Percentiles rank a stretch among this genome's conserved stretches.
Evolutionary conservation across 2,329 filamentous ascomycete genomes (phyloP).

Genomic region (Cladosporium sp.): DNA sequence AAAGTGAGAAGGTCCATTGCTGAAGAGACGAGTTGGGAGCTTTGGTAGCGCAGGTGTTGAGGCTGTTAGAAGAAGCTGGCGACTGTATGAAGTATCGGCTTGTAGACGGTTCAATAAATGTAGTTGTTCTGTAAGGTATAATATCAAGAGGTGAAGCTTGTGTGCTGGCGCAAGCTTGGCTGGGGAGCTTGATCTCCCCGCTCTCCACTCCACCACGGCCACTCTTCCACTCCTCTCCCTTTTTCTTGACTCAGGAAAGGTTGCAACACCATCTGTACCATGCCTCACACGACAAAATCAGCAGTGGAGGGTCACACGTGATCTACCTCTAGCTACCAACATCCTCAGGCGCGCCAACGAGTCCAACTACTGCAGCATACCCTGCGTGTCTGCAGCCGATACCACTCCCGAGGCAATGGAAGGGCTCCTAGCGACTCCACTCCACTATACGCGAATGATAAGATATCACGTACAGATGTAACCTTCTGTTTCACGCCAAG

Average conservation of each 20-base stretch:
- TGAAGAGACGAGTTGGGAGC: background rate
- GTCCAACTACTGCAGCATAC: background rate
- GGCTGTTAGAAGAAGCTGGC: no score
- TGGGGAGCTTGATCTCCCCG: background rate
- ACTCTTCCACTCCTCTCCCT: background rate
- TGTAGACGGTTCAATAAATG: background rate
- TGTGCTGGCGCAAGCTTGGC: background rate
- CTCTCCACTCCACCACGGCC: background rate
- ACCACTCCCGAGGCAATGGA: background rate
- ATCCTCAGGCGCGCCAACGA: background rate
- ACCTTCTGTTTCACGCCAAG: conserved; percentile 10
- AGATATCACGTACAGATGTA: conserved; percentile 4
- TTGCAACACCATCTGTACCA: background rate
- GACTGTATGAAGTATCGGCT: background rate
- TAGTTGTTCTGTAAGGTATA: background rate
- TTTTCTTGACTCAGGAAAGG: background rate
- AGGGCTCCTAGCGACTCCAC: background rate
- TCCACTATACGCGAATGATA: conserved; percentile 6
- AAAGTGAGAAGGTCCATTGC: background rate
- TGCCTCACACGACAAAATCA: background rate
- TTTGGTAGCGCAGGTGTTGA: no score
- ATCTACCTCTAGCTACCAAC: background rate
- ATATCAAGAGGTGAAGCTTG: background rate
- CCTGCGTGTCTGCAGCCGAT: background rate
- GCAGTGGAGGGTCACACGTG: background rate